These are phyloP conservation scores for Microbotryomycetes sp. DNA, from an alignment of 1,284 basidiomycete species.

Conservation along the genomic window DNA sequence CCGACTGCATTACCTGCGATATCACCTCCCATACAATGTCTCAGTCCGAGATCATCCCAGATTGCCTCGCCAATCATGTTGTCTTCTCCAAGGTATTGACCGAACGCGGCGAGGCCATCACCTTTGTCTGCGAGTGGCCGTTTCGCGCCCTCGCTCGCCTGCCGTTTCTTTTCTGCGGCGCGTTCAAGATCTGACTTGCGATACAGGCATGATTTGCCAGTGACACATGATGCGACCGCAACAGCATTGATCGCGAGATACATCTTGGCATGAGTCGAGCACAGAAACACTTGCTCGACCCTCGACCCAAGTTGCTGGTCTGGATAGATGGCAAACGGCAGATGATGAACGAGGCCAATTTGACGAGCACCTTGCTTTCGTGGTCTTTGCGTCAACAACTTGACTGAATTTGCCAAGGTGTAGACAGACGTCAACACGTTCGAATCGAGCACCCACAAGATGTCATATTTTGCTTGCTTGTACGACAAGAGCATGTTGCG, in stretches of 20 bases:
- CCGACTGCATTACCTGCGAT: conserved; percentile 83
- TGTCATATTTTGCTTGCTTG: conserved; percentile 70
- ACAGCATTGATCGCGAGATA: conserved; percentile 87
- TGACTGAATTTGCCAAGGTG: conserved; percentile 80
- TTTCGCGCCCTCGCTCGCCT: not conserved
- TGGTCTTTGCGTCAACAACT: conserved; percentile 50
- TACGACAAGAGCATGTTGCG: conserved; percentile 91
- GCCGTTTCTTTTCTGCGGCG: conserved; percentile 38
- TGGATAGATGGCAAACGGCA: conserved; percentile 76
- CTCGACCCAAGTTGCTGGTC: conserved; percentile 60
- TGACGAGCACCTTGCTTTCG: conserved; percentile 15
- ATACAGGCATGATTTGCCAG: conserved; percentile 95
- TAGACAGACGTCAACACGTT: conserved; percentile 73
- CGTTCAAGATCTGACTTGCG: conserved; percentile 74
- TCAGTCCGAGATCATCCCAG: conserved; percentile 81
- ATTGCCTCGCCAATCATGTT: conserved; percentile 86
- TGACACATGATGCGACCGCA: conserved; percentile 87
- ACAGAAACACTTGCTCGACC: conserved; percentile 89
- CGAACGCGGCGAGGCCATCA: conserved; percentile 54
- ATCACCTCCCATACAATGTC: conserved; percentile 81
- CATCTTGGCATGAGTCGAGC: conserved; percentile 98
- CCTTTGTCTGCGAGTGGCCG: conserved; percentile 10
- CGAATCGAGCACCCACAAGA: conserved; percentile 95
- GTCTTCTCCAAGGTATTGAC: conserved; percentile 84
- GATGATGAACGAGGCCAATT: conserved; percentile 89